These are phyloP conservation scores for Cytospora piceae DNA, from an alignment of 2,329 filamentous ascomycete species.

Conservation along the genomic window DNA sequence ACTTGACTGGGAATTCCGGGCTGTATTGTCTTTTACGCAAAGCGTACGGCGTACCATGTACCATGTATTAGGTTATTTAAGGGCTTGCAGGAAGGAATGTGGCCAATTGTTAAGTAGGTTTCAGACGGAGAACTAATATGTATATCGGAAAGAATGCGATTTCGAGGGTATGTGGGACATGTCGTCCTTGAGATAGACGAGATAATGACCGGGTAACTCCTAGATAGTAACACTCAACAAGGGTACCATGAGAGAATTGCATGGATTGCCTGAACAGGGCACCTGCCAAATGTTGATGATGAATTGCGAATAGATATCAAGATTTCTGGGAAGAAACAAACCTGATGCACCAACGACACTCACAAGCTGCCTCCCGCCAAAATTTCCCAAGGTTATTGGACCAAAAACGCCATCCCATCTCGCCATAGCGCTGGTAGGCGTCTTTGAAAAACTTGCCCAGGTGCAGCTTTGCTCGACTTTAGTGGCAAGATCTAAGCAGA, in stretches of 20 bases:
- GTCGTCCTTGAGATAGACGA: not conserved
- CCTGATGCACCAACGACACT: not conserved
- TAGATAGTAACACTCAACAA: not conserved
- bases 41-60: not conserved
- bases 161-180: no score
- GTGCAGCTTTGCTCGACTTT: not conserved
- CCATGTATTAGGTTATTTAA: not conserved
- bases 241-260: not conserved
- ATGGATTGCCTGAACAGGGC: not conserved
- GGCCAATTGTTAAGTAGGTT: not conserved
- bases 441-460: slow-evolving; percentile 1
- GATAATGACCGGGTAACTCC: not conserved
- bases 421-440: not conserved
- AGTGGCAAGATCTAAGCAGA: slow-evolving; percentile 5
- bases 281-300: not conserved
- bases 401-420: not conserved
- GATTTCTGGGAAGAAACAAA: not conserved
- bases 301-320: not conserved
- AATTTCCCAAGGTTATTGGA: not conserved
- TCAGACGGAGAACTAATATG: no score
- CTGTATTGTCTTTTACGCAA: not conserved
- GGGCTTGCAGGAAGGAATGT: not conserved
- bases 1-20: not conserved
- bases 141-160: not conserved
- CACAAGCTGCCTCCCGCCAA: not conserved